Conservation (phyloP, 805 yeast genomes). For the Scheffersomyces coipomensis region DNA sequence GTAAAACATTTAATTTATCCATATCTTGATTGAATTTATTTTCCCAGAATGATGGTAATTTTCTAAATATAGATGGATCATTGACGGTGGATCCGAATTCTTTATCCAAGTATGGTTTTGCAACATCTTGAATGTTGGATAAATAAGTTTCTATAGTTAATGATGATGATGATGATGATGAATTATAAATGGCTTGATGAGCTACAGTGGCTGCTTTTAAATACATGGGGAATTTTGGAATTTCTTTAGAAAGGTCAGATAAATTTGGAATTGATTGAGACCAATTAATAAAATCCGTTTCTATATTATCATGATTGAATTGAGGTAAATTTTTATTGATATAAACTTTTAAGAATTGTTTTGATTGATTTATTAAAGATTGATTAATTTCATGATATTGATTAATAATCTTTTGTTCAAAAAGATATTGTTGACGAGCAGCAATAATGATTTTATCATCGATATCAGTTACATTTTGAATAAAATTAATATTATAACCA, state of each 20-base stretch:
- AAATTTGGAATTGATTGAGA: conserved; percentile 43
- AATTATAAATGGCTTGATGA: conserved; percentile 36
- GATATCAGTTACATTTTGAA: conserved; percentile 97
- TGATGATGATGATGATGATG: conserved; percentile 16
- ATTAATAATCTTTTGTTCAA: conserved; percentile 52
- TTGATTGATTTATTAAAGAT: conserved; percentile 37
- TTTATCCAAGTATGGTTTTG: conserved; percentile 70
- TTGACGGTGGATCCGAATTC: conserved; percentile 73
- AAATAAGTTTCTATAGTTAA: conserved; percentile 40
- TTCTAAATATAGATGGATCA: conserved; percentile 80
- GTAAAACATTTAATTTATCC: conserved; percentile 78
- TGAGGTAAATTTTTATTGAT: conserved; percentile 55
- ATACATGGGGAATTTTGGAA: conserved; percentile 90
- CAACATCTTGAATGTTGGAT: conserved; percentile 63
- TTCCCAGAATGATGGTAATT: conserved; percentile 90
- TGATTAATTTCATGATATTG: conserved; percentile 24
- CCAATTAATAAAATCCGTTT: conserved; percentile 52
- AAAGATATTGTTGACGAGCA: conserved; percentile 86
- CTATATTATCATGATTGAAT: conserved; percentile 20
- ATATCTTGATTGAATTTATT: conserved; percentile 79
- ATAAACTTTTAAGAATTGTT: conserved; percentile 47
- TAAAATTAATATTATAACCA: conserved; percentile 83
- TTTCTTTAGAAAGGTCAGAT: conserved; percentile 46
- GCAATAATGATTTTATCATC: conserved; percentile 95
- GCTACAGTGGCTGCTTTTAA: conserved; percentile 61